Evolutionary conservation across 108 stramenopile species (phyloP).

Genomic region (Cyclotella choctawhatcheeana): DNA sequence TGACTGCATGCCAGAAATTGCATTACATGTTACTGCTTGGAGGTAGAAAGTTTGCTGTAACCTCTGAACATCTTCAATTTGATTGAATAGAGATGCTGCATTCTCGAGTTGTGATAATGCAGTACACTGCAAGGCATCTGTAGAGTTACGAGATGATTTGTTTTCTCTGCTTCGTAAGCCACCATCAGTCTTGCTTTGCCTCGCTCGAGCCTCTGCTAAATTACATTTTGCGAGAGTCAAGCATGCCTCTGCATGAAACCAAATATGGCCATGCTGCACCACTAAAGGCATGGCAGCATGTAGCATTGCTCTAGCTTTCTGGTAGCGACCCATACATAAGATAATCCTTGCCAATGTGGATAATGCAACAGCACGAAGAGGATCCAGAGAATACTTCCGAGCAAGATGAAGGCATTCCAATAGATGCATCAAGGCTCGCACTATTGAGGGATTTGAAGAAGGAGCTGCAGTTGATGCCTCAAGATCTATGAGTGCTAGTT

Average conservation of each 20-base stretch:
- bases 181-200: slow-evolving; percentile 4
- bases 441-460: slow-evolving; percentile 23
- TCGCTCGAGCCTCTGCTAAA: slow-evolving; percentile 52
- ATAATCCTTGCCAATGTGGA: slow-evolving; percentile 65
- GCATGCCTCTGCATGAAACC: slow-evolving; percentile 74
- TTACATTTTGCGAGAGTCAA: slow-evolving; percentile 76
- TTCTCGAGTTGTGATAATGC: slow-evolving; percentile 39
- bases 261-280: slow-evolving; percentile 71
- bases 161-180: not conserved
- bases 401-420: slow-evolving; percentile 72
- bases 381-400: slow-evolving; percentile 66
- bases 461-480: slow-evolving; percentile 47
- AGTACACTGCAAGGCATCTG: slow-evolving; percentile 21
- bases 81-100: slow-evolving; percentile 48
- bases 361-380: slow-evolving; percentile 75
- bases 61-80: slow-evolving; percentile 61
- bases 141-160: not conserved
- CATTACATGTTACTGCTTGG: slow-evolving; percentile 55
- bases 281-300: slow-evolving; percentile 63
- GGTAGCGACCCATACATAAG: slow-evolving; percentile 55
- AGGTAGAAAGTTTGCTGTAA: slow-evolving; percentile 73
- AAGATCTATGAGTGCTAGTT: slow-evolving; percentile 59
- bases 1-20: slow-evolving; percentile 18
- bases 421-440: slow-evolving; percentile 58
- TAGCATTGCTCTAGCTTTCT: slow-evolving; percentile 66